phyloP scores from a whole-genome alignment of 495 filamentous ascomycete species.

The Penicillium malachiteum region DNA sequence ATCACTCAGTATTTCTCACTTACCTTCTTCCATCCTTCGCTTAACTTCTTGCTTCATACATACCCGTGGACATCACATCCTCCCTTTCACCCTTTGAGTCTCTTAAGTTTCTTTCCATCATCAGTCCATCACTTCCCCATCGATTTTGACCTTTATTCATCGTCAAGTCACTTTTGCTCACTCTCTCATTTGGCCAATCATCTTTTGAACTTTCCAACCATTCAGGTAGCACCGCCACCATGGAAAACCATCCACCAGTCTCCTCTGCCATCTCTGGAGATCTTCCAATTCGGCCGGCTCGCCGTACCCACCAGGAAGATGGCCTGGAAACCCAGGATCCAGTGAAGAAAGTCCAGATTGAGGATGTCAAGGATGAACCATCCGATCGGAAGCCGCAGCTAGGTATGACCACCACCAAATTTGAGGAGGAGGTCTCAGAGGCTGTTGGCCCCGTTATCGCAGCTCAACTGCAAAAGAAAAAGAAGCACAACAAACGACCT shows the following conservation, averaged over 20 bases:
- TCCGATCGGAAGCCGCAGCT: not conserved
- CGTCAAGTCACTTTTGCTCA: not conserved
- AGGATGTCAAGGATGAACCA: not conserved
- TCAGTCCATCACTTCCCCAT: too few relatives aligned
- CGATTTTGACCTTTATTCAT: not conserved
- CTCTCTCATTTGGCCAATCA: not conserved
- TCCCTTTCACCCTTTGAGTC: too few relatives aligned
- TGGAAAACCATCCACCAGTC: not conserved
- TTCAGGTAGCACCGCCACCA: not conserved
- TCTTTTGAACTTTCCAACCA: not conserved
- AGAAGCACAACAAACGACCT: conserved; percentile 34
- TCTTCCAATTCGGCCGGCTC: conserved; percentile 7
- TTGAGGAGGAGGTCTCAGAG: conserved; percentile 11
- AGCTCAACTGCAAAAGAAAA: conserved; percentile 22
- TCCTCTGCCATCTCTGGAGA: conserved; percentile 5
- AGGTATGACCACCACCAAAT: not conserved
- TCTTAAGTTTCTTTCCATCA: too few relatives aligned
- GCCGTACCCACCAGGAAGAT: not conserved
- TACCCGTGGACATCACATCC: too few relatives aligned
- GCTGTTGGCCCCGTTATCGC: conserved; percentile 10
- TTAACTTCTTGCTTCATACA: too few relatives aligned
- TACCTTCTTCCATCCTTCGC: too few relatives aligned
- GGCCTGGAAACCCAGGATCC: not conserved
- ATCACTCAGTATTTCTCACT: too few relatives aligned
- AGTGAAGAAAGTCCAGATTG: not conserved